Evolutionary conservation across 2,329 filamentous ascomycete species (phyloP).

Genomic region (Alternaria brassicicola): DNA sequence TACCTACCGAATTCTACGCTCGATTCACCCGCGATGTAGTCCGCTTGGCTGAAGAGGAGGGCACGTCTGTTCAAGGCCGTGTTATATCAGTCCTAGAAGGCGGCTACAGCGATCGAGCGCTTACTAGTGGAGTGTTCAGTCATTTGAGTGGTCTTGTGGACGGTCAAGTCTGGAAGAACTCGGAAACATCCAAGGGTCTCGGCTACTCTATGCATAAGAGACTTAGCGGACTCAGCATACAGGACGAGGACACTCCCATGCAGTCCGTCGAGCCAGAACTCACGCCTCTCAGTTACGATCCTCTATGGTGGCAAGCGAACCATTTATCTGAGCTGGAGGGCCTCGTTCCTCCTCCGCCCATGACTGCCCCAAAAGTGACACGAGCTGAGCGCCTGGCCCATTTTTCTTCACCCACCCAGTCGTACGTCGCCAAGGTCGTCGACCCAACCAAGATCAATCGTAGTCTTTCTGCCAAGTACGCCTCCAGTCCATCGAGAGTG

Average conservation of each 20-base stretch:
- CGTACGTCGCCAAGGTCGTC: slow-evolving; percentile 80
- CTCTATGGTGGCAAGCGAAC: slow-evolving; percentile 53
- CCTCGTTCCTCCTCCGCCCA: slow-evolving; percentile 40
- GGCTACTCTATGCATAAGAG: slow-evolving; percentile 64
- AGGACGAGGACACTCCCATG: slow-evolving; percentile 27
- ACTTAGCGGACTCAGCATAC: slow-evolving; percentile 52
- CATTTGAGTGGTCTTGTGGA: slow-evolving; percentile 84
- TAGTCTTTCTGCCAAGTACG: slow-evolving; percentile 60
- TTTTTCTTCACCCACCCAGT: slow-evolving; percentile 86
- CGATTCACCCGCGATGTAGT: slow-evolving; percentile 86
- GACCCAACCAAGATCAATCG: slow-evolving; percentile 70
- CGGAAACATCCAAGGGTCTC: slow-evolving; percentile 54
- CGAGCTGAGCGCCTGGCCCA: slow-evolving; percentile 67
- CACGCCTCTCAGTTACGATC: slow-evolving; percentile 45
- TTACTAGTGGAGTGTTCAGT: slow-evolving; percentile 86
- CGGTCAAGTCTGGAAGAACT: slow-evolving; percentile 48
- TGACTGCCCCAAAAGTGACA: slow-evolving; percentile 63
- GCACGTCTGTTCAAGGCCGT: slow-evolving; percentile 76
- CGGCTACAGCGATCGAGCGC: slow-evolving; percentile 90
- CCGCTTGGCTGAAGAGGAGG: slow-evolving; percentile 79
- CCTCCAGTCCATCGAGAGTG: slow-evolving; percentile 49
- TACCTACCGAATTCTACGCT: slow-evolving; percentile 96
- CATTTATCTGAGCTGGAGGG: slow-evolving; percentile 43
- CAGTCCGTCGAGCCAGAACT: slow-evolving; percentile 26
- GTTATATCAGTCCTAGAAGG: slow-evolving; percentile 94